Conservation (phyloP, 2,329 filamentous ascomycete species). For the Pseudogymnoascus sp. region DNA sequence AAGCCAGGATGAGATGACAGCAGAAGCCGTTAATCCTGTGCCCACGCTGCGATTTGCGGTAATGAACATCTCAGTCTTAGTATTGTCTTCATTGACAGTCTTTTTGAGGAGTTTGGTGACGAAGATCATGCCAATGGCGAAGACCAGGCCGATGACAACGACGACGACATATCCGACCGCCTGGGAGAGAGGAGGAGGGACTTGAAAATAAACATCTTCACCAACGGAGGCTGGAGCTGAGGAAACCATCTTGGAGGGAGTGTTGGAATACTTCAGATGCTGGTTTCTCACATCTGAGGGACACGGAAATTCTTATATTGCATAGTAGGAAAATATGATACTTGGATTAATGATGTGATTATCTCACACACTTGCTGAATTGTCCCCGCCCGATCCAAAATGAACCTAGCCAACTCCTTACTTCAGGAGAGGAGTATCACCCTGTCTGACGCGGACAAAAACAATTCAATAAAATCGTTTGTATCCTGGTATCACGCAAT, state of each 20-base stretch:
- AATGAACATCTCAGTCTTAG: slow-evolving; percentile 51
- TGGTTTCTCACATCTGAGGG: not conserved
- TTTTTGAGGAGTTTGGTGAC: slow-evolving; percentile 41
- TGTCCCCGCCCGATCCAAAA: not conserved
- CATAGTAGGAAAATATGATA: not conserved
- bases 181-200: slow-evolving; percentile 32
- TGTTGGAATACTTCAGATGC: not conserved
- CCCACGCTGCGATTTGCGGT: slow-evolving; percentile 45
- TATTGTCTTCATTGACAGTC: slow-evolving; percentile 45
- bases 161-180: slow-evolving; percentile 39
- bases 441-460: too few relatives aligned
- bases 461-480: not conserved
- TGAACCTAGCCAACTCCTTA: not conserved
- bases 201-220: slow-evolving; percentile 13
- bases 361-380: not conserved
- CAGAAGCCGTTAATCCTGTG: slow-evolving; percentile 46
- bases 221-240: not conserved
- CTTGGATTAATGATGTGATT: not conserved
- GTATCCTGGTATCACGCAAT: not conserved
- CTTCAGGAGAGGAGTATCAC: too few relatives aligned
- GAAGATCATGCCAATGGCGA: slow-evolving; percentile 42
- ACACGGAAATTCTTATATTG: slow-evolving; percentile 2
- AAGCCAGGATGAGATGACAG: slow-evolving; percentile 49
- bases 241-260: not conserved
- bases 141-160: slow-evolving; percentile 34